Evolutionary conservation across 139 green algal species (phyloP), one percentile per base, ranked within the genome.

Genomic region (Gonium pectorale): DNA sequence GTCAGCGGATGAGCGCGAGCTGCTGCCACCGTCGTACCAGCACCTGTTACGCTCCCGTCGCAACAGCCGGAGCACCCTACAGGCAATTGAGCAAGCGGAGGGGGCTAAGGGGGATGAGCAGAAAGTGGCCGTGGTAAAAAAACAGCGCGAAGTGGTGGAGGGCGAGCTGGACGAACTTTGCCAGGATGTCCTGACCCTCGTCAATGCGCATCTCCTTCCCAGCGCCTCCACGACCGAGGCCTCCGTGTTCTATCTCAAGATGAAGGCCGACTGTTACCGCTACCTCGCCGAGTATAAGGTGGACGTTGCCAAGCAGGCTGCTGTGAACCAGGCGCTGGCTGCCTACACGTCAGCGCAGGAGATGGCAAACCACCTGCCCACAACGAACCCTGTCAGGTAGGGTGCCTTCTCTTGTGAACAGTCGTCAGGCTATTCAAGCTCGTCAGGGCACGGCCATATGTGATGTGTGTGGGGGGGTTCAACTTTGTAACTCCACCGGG

Each of bases 241-340:
- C 66, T 98, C 98, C 88, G 98, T 99, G 37, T 99, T 99, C 90
- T 99, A 99, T 92, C 93, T 96, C 67, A 95, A 95, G 91, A 94
- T 95, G 92, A 95, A 95, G 85, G 97, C 96, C 44, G 97, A 99
- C 89, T 99, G 99, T 92, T 97, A 98, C 87, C 94, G 97, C 54
- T 99, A 99, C 92, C 92, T 99, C 43, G 96, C 97, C 19, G 97
- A 99, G 95, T 99, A 99, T 94, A 98, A 99, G 95, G 33, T 80
- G 11, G 94, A 94, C n/a, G 86, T 87, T 31, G 96, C 97, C 72
- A 91, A 96, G 71, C 97, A 98, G 94, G 95, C 97, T 51, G 96
- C 96, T 19, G 97, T 97, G 3, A 96, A 99, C 87, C 86, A 96
- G 81, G 98, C 97, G 4, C 92, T 99, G 81, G 89, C 94, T 59